Evolutionary conservation across 2,329 filamentous ascomycete species (phyloP).

Genomic region (Thelonectria blattea): DNA sequence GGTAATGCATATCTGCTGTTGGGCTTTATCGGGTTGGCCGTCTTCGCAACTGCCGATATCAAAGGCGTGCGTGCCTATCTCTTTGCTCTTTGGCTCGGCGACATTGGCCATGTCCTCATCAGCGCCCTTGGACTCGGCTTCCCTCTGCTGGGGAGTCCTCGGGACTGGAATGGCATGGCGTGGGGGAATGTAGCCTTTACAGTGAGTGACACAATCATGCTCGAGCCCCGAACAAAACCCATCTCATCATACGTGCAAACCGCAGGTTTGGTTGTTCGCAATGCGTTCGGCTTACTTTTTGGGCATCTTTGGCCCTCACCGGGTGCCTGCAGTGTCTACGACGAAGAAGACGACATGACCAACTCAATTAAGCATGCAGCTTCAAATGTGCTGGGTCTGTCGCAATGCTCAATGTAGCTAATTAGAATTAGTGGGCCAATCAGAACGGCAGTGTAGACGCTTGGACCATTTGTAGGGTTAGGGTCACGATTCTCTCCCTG

Average conservation of each 20-base stretch:
- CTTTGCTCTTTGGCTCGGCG: constrained; percentile 67
- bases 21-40: constrained; percentile 66
- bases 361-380: background rate
- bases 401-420: background rate
- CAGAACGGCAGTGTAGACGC: background rate
- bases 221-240: background rate
- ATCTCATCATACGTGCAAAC: background rate
- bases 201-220: constrained; percentile 48
- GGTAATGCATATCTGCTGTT: constrained; percentile 74
- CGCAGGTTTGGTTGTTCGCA: constrained; percentile 51
- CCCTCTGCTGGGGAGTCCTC: constrained; percentile 58
- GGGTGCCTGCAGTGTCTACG: constrained; percentile 11
- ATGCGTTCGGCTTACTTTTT: constrained; percentile 63
- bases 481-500: constrained; percentile 24
- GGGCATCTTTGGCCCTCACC: constrained; percentile 63
- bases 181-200: constrained; percentile 76
- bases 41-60: constrained; percentile 70
- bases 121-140: constrained; percentile 65
- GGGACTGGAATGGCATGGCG: constrained; percentile 71
- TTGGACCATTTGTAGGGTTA: constrained; percentile 34
- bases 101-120: constrained; percentile 70
- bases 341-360: constrained; percentile 39
- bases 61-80: constrained; percentile 72
- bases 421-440: constrained; percentile 9
- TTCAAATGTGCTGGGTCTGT: background rate